These are phyloP conservation scores for Exophiala lecanii-corni DNA, from an alignment of 2,329 filamentous ascomycete species.

Conservation along the genomic window DNA sequence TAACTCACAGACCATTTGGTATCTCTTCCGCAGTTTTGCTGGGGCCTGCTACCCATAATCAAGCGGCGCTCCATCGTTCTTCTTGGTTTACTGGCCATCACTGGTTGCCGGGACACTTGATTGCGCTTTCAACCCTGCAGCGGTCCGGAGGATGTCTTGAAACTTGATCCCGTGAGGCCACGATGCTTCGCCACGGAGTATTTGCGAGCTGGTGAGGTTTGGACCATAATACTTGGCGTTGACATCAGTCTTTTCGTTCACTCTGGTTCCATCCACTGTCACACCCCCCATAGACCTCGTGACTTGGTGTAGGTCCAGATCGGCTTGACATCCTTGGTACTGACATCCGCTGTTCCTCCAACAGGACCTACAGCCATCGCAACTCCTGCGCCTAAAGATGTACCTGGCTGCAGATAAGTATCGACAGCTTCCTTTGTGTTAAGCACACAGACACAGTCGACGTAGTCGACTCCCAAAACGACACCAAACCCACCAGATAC, in stretches of 20 bases:
- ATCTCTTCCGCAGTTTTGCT: no score
- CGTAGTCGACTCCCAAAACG: constrained; percentile 13
- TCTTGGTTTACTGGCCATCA: no score
- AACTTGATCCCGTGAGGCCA: neutral
- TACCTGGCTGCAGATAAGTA: constrained; percentile 7
- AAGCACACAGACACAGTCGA: constrained; percentile 20
- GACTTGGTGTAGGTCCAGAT: constrained; percentile 20
- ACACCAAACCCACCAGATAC: constrained; percentile 11
- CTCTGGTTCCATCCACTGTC: constrained; percentile 13
- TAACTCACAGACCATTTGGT: no score
- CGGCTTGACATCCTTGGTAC: constrained; percentile 12
- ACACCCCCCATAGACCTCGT: constrained; percentile 14
- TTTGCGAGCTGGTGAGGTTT: constrained; percentile 7
- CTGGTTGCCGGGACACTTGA: no score
- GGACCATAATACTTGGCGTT: constrained; percentile 13
- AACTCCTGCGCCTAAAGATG: constrained; percentile 7
- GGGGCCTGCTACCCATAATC: no score
- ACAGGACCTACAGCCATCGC: constrained; percentile 15
- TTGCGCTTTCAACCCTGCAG: no score
- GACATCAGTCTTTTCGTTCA: constrained; percentile 8
- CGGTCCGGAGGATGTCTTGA: neutral
- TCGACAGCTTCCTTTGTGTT: constrained; percentile 16
- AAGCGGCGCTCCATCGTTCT: no score
- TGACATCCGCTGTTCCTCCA: constrained; percentile 8
- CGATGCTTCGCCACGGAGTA: constrained; percentile 5